Evolutionary conservation across 768 basidiomycete genomes (phyloP).

Genomic region (Cystofilobasidium capitatum): DNA sequence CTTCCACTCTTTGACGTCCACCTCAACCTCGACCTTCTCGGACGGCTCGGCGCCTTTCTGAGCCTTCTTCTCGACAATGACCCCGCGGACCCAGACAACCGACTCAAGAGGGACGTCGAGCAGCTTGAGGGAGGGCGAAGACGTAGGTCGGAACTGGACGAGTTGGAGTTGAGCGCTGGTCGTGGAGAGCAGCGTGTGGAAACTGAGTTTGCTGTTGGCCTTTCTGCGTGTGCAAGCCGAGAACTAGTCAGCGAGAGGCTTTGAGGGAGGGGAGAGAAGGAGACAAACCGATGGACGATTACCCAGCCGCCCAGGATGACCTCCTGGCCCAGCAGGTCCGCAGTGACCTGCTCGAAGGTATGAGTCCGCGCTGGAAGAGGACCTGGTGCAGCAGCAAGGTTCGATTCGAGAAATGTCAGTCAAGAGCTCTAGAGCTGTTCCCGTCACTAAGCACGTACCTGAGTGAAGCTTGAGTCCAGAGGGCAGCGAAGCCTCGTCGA

Average conservation of each 20-base stretch:
- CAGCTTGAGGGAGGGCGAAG: constrained; percentile 46
- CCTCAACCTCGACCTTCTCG: constrained; percentile 59
- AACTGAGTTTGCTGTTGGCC: constrained; percentile 59
- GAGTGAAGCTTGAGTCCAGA: background rate
- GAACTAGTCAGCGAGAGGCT: constrained; percentile 19
- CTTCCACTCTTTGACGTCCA: constrained; percentile 58
- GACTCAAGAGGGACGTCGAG: constrained; percentile 65
- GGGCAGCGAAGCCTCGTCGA: background rate
- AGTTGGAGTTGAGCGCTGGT: constrained; percentile 64
- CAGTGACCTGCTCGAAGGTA: constrained; percentile 52
- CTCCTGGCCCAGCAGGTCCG: constrained; percentile 47
- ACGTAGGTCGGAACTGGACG: constrained; percentile 41
- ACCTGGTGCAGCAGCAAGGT: constrained; percentile 25
- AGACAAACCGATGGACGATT: constrained; percentile 54
- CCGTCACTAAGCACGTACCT: background rate
- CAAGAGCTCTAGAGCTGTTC: background rate
- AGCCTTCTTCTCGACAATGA: constrained; percentile 44
- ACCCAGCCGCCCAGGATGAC: constrained; percentile 77
- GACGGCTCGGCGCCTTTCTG: background rate
- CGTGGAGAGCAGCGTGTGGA: constrained; percentile 76
- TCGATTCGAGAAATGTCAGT: too few relatives aligned
- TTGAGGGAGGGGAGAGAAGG: background rate
- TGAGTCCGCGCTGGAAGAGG: constrained; percentile 46
- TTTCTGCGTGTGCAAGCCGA: constrained; percentile 47
- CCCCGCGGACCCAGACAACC: constrained; percentile 63